Percentiles rank a stretch among this genome's conserved stretches.
These are phyloP conservation scores for Cocos nucifera DNA, from an alignment of 176 grass and related monocot species.

Conservation along the genomic window DNA sequence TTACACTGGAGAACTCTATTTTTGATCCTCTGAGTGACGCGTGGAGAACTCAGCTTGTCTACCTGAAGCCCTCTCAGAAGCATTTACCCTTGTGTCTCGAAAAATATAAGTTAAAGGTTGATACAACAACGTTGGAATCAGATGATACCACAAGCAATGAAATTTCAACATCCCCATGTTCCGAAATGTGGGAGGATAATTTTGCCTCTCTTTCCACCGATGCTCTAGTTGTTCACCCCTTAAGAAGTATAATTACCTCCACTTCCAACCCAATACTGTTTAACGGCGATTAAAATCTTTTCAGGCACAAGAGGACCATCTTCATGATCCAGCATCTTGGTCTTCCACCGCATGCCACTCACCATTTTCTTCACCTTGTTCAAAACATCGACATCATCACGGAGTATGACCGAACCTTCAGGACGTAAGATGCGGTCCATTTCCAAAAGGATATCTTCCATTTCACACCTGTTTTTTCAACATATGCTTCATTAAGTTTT, in stretches of 20 bases:
- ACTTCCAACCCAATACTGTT: slow-evolving; percentile 62
- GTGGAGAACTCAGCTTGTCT: too few relatives aligned
- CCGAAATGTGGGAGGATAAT: neutral
- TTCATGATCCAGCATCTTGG: slow-evolving; percentile 85
- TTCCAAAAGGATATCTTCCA: slow-evolving; percentile 80
- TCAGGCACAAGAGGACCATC: slow-evolving; percentile 57
- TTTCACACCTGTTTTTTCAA: slow-evolving; percentile 34
- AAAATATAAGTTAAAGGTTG: slow-evolving; percentile 11
- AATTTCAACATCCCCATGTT: neutral
- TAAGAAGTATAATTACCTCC: slow-evolving; percentile 33
- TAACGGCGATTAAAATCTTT: slow-evolving; percentile 62
- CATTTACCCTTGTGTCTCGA: too few relatives aligned
- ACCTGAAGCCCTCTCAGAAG: too few relatives aligned
- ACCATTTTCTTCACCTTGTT: slow-evolving; percentile 53
- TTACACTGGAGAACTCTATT: too few relatives aligned
- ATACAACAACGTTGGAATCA: slow-evolving; percentile 7
- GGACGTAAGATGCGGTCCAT: slow-evolving; percentile 90
- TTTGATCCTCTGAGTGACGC: too few relatives aligned
- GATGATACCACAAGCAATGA: neutral
- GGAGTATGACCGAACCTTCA: slow-evolving; percentile 65
- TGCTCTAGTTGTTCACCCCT: neutral
- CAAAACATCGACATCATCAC: slow-evolving; percentile 57
- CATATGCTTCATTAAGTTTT: too few relatives aligned
- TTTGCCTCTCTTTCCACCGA: too few relatives aligned
- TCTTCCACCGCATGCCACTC: slow-evolving; percentile 65